These are phyloP conservation scores for Azolla pinnata DNA, from an alignment of 75 land plant species.

Conservation along the genomic window DNA sequence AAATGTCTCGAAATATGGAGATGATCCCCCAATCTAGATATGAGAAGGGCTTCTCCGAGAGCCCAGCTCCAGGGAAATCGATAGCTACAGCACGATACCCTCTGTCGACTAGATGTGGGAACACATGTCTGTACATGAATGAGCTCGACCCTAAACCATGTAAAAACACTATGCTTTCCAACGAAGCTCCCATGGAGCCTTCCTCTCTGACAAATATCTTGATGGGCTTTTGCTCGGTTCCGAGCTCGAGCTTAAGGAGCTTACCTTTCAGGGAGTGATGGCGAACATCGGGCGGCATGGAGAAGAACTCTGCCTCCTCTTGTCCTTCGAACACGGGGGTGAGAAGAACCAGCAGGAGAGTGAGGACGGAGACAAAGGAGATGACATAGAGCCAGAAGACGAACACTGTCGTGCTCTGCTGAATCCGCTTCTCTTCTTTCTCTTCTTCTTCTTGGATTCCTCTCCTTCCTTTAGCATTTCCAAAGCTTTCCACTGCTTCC, in stretches of 20 bases:
- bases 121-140: slow-evolving; percentile 42
- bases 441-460: no score
- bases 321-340: slow-evolving; percentile 21
- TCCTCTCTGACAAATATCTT: slow-evolving; percentile 45
- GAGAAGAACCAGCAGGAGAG: slow-evolving; percentile 24
- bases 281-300: slow-evolving; percentile 49
- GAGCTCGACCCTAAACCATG: slow-evolving; percentile 76
- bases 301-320: slow-evolving; percentile 52
- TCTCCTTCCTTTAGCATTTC: no score
- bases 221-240: slow-evolving; percentile 24
- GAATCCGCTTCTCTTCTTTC: not conserved
- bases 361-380: slow-evolving; percentile 36
- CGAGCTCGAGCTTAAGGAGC: slow-evolving; percentile 43
- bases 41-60: slow-evolving; percentile 41
- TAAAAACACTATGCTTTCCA: slow-evolving; percentile 46
- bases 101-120: slow-evolving; percentile 22
- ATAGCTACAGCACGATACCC: slow-evolving; percentile 51
- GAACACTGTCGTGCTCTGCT: slow-evolving; percentile 16
- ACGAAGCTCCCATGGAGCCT: slow-evolving; percentile 14
- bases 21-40: slow-evolving; percentile 27
- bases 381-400: slow-evolving; percentile 55
- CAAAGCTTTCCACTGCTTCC: no score
- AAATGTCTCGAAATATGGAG: slow-evolving; percentile 30
- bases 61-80: slow-evolving; percentile 78
- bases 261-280: slow-evolving; percentile 53